Evolutionary conservation across 2,329 filamentous ascomycete genomes (phyloP), one percentile per base, ranked within the genome.

Genomic region (Beauveria brongniartii): DNA sequence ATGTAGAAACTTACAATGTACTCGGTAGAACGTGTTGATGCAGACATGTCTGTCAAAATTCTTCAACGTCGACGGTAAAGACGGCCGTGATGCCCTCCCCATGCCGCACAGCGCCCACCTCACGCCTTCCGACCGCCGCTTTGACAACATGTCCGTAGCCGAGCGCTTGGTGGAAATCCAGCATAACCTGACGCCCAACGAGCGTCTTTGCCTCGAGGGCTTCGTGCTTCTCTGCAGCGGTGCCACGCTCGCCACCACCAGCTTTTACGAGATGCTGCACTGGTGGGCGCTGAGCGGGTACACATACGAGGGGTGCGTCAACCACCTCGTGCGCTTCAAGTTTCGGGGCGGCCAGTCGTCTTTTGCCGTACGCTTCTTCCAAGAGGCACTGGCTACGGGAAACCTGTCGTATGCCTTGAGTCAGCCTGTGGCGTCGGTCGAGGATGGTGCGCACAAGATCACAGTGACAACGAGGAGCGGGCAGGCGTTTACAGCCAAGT

Each of bases 221-320:
- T 78, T 77, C 12, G 66, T 80, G 0, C 67, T 77, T 0, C 72
- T 79, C 1, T 75, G 72, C 62, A 77, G 76, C 55, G 75, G 77
- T 5, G 74, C 69, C 0, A 77, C 74, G 0, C 71, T 78, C 0
- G 71, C 75, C 10, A 77, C 74, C 0, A 75, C 73, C 0, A 75
- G 74, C 24, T 78, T 81, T 61, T 75, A 75, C 53, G 78, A 81
- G 58, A 74, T 80, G 37, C 66, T 81, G 20, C 77, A 78, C 61
- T 80, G 77, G 78, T 80, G 73, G 77, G 78, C 74, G 9, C 67
- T 77, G 1, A 70, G 70, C 58, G 76, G 71, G 30, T 78, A 77
- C 65, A 72, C 69, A 5, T 78, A 74, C 57, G 66, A 69, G 18
- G 74, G 72, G 1, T 76, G 72, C 44, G 69, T 76, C 28, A 71